A percentile compares a stretch with the other conserved stretches of the same genome.
Evolutionary conservation across 495 filamentous ascomycete genomes (phyloP).

Genomic region (Physcia stellaris): DNA sequence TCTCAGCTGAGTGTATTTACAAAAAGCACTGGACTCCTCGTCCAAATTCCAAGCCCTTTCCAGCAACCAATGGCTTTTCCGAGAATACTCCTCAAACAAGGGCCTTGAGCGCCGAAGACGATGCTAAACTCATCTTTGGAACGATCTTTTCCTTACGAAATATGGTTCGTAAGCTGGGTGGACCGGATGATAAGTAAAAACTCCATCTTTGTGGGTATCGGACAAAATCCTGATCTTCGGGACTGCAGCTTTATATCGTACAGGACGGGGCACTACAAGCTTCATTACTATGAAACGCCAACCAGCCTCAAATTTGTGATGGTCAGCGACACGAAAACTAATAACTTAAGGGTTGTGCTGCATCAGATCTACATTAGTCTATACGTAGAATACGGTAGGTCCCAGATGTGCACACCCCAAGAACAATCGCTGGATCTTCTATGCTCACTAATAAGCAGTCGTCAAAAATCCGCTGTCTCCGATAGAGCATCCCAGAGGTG

Average conservation of each 20-base stretch:
- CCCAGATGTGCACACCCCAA: neutral
- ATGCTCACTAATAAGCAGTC: conserved; percentile 51
- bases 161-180: conserved; percentile 91
- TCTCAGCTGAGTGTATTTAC: conserved; percentile 98
- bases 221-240: neutral
- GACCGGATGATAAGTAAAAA: conserved; percentile 62
- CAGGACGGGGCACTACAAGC: conserved; percentile 86
- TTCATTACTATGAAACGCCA: conserved; percentile 97
- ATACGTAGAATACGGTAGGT: conserved; percentile 84
- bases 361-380: conserved; percentile 98
- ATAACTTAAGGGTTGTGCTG: conserved; percentile 80
- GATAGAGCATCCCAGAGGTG: conserved; percentile 73
- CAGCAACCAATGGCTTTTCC: conserved; percentile 20
- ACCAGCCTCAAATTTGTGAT: conserved; percentile 93
- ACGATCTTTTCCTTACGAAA: conserved; percentile 91
- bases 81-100: conserved; percentile 25
- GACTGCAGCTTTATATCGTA: conserved; percentile 68
- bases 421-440: conserved; percentile 7
- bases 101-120: conserved; percentile 57
- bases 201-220: neutral
- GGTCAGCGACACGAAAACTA: conserved; percentile 80
- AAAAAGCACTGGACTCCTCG: conserved; percentile 59
- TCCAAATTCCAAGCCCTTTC: conserved; percentile 31
- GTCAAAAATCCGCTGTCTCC: conserved; percentile 91
- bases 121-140: conserved; percentile 94